phyloP scores from a whole-genome alignment of 768 basidiomycete genomes.

The Ramaria sp. region DNA sequence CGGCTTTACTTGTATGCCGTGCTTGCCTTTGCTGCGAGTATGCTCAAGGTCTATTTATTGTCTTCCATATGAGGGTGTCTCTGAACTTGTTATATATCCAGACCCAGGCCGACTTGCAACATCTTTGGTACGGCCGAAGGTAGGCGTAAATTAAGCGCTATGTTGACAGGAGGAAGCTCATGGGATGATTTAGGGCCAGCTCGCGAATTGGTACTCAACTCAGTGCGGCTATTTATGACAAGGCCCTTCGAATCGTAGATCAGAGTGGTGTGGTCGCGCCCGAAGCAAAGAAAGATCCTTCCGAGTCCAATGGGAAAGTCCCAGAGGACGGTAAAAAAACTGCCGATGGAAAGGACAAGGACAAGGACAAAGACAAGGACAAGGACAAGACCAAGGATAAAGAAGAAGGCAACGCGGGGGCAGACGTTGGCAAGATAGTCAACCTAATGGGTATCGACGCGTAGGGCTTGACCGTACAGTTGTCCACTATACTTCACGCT shows the following conservation, averaged over 20 bases:
- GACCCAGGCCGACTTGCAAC: slow-evolving; percentile 10
- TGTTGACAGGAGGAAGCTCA: background rate
- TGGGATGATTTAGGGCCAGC: slow-evolving; percentile 6
- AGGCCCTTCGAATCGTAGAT: slow-evolving; percentile 25
- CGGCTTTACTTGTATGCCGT: slow-evolving; percentile 9
- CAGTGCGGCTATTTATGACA: slow-evolving; percentile 25
- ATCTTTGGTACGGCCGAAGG: slow-evolving; percentile 20
- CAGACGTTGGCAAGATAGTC: slow-evolving; percentile 26
- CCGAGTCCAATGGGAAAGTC: background rate
- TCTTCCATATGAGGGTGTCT: background rate
- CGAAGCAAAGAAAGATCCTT: background rate
- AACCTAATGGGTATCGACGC: slow-evolving; percentile 23
- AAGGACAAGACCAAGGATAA: background rate
- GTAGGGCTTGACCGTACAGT: slow-evolving; percentile 1
- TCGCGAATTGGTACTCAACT: slow-evolving; percentile 22
- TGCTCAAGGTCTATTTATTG: slow-evolving; percentile 7
- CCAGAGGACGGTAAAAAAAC: background rate
- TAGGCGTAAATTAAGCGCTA: background rate
- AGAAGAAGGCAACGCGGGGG: slow-evolving; percentile 10
- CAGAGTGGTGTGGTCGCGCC: slow-evolving; percentile 20
- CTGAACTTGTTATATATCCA: background rate
- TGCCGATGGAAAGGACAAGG: slow-evolving; percentile 6
- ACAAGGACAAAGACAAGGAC: background rate
- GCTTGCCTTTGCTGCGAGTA: slow-evolving; percentile 4
- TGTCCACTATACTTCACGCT: background rate